Conservation (phyloP, 805 yeast genomes). For the Huiozyma naganishii region DNA sequence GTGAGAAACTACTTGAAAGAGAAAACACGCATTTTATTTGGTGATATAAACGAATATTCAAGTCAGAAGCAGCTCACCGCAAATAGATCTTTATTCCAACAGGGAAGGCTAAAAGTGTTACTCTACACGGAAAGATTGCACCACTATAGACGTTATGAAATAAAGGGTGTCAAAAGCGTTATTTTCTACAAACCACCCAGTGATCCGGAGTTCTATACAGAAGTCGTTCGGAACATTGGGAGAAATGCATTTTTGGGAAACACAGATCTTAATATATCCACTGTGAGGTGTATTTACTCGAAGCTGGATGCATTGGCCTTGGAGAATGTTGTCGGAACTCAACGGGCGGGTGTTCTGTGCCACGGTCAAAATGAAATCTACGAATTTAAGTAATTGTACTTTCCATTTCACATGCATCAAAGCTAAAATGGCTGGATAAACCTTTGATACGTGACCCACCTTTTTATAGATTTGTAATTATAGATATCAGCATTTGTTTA, state of each 20-base stretch:
- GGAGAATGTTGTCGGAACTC: constrained; percentile 76
- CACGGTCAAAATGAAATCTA: constrained; percentile 63
- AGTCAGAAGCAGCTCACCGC: constrained; percentile 59
- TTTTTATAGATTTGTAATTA: no score
- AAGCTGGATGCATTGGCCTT: constrained; percentile 71
- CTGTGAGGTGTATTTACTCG: constrained; percentile 54
- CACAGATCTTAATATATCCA: constrained; percentile 45
- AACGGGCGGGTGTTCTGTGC: constrained; percentile 56
- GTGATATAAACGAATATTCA: constrained; percentile 76
- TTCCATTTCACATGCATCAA: neutral
- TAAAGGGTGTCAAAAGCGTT: constrained; percentile 75
- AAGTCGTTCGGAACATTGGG: constrained; percentile 60
- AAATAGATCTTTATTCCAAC: constrained; percentile 57
- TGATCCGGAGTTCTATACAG: constrained; percentile 75
- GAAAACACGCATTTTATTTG: constrained; percentile 54
- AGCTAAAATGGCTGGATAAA: no score
- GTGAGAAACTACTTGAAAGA: constrained; percentile 50
- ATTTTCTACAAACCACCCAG: constrained; percentile 77
- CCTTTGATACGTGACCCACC: no score
- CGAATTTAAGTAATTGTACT: constrained; percentile 44
- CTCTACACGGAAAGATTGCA: constrained; percentile 93
- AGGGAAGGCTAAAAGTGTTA: constrained; percentile 53
- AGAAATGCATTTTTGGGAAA: constrained; percentile 39
- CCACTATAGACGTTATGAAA: constrained; percentile 76
- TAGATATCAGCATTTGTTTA: no score